Evolutionary conservation across 768 basidiomycete genomes (phyloP), one percentile per base, ranked within the genome.

Genomic region (Xerocomellus intermedius): DNA sequence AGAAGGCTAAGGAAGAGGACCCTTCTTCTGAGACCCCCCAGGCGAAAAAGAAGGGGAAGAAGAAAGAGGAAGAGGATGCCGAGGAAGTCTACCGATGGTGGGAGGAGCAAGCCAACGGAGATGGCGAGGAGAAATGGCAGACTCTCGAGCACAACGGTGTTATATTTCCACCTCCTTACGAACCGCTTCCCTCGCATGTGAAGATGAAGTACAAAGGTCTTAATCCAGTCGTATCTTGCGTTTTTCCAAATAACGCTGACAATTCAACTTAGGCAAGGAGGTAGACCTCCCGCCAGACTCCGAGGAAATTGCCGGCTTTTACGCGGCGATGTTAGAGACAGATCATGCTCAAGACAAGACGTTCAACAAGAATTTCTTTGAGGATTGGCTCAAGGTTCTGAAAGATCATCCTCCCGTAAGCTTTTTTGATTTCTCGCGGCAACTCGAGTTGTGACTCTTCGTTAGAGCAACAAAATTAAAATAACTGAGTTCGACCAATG

Each of bases 261-360:
- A 12, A 46, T 51, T 50, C 37, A 30, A 32, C 62, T 37, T 62
- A 97, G 96, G 93, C 59, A 84, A 87, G 71, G 69, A 78, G 12
- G 80, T 98, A 28, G 79, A 86, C 63, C 84, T 99, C 33, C 84
- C 93, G 21, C 84, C 81, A 13, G 92, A 87, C 57, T 79, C 95
- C 8, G 97, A 99, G 73, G 97, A 99, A 71, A 96, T 98, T 43
- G 96, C 97, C 28, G 89, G 90, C 8, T 99, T 99, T 73, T 99
- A 95, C 64, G 97, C 78, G 35, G 91, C 94, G 19, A 82, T 98
- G 79, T 67, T 98, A 36, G 94, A 94, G 71, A 91, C 91, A 8
- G 91, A 94, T 57, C 95, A 99, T 65, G 91, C 91, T 7, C 79
- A 89, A 73, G 94, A 98, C 69, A 78, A 77, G 14, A 85, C 79